Base-by-base conservation (phyloP, 2,329 filamentous ascomycete species). In the Hypoxylon sp. region DNA sequence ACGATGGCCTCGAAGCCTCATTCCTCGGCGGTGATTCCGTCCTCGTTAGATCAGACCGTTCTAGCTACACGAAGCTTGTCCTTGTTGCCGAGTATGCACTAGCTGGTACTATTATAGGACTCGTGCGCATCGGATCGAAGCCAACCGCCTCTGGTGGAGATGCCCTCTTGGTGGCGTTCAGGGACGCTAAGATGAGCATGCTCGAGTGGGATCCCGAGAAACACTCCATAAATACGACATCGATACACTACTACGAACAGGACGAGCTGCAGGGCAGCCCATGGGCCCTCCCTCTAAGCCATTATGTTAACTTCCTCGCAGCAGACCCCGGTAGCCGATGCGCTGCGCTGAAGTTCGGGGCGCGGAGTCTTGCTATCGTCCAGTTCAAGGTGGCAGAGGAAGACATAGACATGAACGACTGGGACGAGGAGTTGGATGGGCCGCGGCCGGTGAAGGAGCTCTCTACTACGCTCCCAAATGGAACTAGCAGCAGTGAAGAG, bases 231-330 rank as follows among this genome's bases (percentile, higher is more conserved):
- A 88, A 89, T 67, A 98, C 94, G 49, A 86, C 95, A 62, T 98
- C 94, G 48, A 94, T 99, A 69, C 95, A 99, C 78, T 98, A 93
- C 81, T 99, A 98, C 77, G 95, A 99, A 75, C 91, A 95, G 73
- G 93, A 97, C 71, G 93, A 97, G 72, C 80, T 94, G 60, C 86
- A 89, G 65, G 87, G 89, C 49, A 89, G 86, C 62, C 93, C 94
- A 0, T 97, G 92, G 89, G 87, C 89, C 47, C 83, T 89, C 48
- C 84, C 89, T 52, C 78, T 96, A 69, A 86, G 85, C 72, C 85
- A 90, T 62, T 92, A 89, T 72, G 83, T 87, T 74, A 97, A 90
- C 73, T 90, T 90, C 68, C 80, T 99, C 69, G 89, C 89, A 46
- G 91, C 94, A 57, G 95, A 99, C 70, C 94, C 95, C 1, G 89